These are phyloP conservation scores for Xylariaceae sp. DNA, from an alignment of 2,329 filamentous ascomycete species.

Conservation along the genomic window DNA sequence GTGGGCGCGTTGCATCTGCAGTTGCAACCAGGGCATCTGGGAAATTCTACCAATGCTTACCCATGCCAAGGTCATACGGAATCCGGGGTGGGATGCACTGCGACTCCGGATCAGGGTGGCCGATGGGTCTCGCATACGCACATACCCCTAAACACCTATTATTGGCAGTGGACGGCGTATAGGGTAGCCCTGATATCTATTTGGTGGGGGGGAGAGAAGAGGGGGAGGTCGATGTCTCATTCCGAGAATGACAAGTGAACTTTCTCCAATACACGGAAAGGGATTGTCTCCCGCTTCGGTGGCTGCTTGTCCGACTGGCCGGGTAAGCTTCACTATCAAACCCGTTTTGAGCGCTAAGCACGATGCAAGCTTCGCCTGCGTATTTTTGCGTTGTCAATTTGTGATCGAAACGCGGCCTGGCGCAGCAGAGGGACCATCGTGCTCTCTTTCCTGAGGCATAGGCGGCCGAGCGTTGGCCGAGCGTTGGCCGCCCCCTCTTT, in stretches of 20 bases:
- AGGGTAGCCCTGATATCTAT: background rate
- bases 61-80: conserved; percentile 1
- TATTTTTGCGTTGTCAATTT: conserved; percentile 2
- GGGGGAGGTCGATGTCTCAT: background rate
- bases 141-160: background rate
- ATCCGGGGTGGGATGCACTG: conserved; percentile 7
- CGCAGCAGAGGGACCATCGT: background rate
- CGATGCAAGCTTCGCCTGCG: conserved; percentile 5
- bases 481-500: background rate
- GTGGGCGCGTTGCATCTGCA: conserved; percentile 11
- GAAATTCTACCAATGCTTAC: background rate
- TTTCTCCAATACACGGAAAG: background rate
- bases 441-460: background rate
- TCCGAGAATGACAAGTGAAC: background rate
- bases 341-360: conserved; percentile 19
- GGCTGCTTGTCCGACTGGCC: conserved; percentile 8
- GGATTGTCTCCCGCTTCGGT: conserved; percentile 21
- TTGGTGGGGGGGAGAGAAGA: background rate
- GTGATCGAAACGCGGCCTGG: background rate
- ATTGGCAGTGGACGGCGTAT: background rate
- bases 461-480: background rate
- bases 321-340: conserved; percentile 26
- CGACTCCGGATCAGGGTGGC: conserved; percentile 1
- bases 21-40: conserved; percentile 3
- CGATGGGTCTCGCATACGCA: background rate